These are phyloP conservation scores for Hansenula lynferdii DNA, from an alignment of 1,139 yeast species.

Conservation along the genomic window DNA sequence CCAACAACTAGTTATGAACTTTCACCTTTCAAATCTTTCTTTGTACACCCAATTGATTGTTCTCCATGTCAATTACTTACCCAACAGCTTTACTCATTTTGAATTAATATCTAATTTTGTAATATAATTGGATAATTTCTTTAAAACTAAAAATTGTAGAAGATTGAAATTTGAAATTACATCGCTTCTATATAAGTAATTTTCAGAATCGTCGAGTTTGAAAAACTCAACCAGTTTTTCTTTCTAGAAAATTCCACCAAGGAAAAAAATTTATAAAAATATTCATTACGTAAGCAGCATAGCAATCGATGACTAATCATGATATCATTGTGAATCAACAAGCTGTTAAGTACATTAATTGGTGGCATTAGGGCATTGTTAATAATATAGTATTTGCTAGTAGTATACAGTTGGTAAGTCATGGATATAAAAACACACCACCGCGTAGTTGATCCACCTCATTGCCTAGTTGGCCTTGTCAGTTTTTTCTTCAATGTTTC, in stretches of 20 bases:
- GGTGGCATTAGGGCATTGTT: no score
- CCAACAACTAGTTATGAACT: not conserved
- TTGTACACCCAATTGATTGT: not conserved
- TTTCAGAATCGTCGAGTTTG: slow-evolving; percentile 5
- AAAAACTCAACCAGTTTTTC: slow-evolving; percentile 5
- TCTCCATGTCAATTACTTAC: slow-evolving; percentile 5
- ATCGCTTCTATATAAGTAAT: slow-evolving; percentile 1
- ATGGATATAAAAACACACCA: not conserved
- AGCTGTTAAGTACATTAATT: no score
- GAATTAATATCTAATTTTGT: not conserved
- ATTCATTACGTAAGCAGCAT: no score
- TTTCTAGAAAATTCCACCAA: slow-evolving; percentile 12
- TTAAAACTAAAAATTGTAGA: slow-evolving; percentile 4
- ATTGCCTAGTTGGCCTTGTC: not conserved
- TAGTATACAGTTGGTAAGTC: not conserved
- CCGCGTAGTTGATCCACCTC: no score
- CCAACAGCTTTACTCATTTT: slow-evolving; percentile 29
- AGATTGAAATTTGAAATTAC: slow-evolving; percentile 2
- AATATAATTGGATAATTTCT: not conserved
- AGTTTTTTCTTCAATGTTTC: slow-evolving; percentile 7
- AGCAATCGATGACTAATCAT: no score
- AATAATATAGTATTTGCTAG: no score
- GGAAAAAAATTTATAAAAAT: not conserved
- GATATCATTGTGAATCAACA: no score
- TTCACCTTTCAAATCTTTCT: no score